Conservation (phyloP, 495 filamentous ascomycete species). For the Umbilicaria muhlenbergii region DNA sequence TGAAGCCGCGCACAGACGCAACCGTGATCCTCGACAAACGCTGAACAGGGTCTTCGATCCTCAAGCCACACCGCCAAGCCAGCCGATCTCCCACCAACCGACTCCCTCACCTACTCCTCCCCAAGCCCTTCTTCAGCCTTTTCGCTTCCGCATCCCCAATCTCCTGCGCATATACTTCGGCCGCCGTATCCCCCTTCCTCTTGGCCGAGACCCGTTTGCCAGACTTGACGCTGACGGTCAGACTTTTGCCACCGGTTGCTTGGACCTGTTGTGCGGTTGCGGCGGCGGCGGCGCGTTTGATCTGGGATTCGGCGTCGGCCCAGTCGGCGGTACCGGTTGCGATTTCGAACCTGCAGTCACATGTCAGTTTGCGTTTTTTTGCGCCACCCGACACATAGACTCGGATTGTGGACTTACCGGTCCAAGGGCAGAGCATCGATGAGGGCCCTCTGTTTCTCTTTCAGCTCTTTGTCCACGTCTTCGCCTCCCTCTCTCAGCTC, state of each 20-base stretch:
- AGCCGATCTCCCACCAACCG: no score
- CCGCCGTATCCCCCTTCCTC: slow-evolving; percentile 39
- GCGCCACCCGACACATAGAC: slow-evolving; percentile 1
- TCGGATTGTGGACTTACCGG: slow-evolving; percentile 41
- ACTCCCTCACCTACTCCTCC: slow-evolving; percentile 13
- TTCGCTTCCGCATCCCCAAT: slow-evolving; percentile 33
- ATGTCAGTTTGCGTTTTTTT: slow-evolving; percentile 31
- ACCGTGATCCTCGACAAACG: no score
- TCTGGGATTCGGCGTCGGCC: slow-evolving; percentile 72
- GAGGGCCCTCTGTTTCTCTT: slow-evolving; percentile 64
- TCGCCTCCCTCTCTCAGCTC: slow-evolving; percentile 76
- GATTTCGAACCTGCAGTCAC: slow-evolving; percentile 57
- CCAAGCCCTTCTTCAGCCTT: slow-evolving; percentile 43
- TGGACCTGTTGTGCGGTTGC: slow-evolving; percentile 3
- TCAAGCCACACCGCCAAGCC: no score
- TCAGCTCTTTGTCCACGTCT: slow-evolving; percentile 51
- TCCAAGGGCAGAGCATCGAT: slow-evolving; percentile 83
- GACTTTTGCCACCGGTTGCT: slow-evolving; percentile 34
- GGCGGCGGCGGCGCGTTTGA: slow-evolving; percentile 28
- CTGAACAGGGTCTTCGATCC: no score
- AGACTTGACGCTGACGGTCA: slow-evolving; percentile 72
- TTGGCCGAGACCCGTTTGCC: slow-evolving; percentile 27
- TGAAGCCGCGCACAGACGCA: no score
- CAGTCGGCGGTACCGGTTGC: slow-evolving; percentile 54
- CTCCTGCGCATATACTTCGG: slow-evolving; percentile 42